These are phyloP conservation scores for Talaromyces sp. DNA, from an alignment of 2,329 filamentous ascomycete species.

Conservation along the genomic window DNA sequence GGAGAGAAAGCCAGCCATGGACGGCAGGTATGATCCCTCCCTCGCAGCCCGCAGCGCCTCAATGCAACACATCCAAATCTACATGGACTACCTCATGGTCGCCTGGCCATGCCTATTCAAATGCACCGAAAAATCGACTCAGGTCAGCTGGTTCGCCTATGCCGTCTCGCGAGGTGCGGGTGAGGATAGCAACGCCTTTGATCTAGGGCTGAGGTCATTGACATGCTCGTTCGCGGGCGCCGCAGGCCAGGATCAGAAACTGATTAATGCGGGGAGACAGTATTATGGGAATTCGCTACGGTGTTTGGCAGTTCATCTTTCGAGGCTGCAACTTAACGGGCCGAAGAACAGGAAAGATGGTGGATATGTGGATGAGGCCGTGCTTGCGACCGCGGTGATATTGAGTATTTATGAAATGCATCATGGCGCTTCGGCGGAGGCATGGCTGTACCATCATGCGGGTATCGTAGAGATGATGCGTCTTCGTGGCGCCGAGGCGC, in stretches of 20 bases:
- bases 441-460: conserved; percentile 37
- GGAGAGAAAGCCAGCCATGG: neutral
- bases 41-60: neutral
- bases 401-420: conserved; percentile 38
- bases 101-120: neutral
- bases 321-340: neutral
- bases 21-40: neutral
- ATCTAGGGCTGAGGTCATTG: neutral
- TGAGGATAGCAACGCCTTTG: neutral
- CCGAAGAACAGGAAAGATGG: neutral
- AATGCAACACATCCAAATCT: neutral
- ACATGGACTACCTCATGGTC: neutral
- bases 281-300: neutral
- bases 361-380: neutral
- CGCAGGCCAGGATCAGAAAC: neutral
- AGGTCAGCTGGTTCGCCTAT: neutral
- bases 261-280: neutral
- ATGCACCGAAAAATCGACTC: neutral
- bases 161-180: neutral
- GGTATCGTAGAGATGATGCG: conserved; percentile 35
- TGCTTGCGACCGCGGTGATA: conserved; percentile 31
- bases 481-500: conserved; percentile 32
- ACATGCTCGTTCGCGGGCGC: neutral
- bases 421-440: conserved; percentile 30
- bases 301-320: neutral